Evolutionary conservation across 2,329 filamentous ascomycete species (phyloP), one percentile per base, ranked within the genome.

Genomic region (Trichoderma sp.): DNA sequence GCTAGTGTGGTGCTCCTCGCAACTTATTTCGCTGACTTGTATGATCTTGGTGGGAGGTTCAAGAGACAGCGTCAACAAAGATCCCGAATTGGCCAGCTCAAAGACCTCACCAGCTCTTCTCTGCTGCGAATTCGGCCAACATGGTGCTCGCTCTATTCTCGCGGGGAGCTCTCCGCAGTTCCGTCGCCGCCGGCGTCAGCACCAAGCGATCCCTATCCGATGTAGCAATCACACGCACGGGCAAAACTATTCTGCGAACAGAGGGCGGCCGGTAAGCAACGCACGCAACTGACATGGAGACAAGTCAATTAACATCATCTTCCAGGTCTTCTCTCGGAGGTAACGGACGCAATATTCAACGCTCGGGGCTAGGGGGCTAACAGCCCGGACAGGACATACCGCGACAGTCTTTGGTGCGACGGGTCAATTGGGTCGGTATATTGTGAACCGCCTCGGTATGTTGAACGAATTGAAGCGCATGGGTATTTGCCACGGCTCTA

Each of bases 321-420:
- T 73, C 89, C 72, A 95, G 93, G 76, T 94, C 91, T 72, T 92
- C 92, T 73, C 86, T 96, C 72, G 93, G 93, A 90, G 93, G 92
- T 96, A 89, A 89, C 75, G 77, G 71, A 61, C 63, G 70, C 63
- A 64, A 64, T 64, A 39, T 27, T 53, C 35, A 1, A 39, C 10
- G 10, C 56, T 45, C 37, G 64, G 57, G 58, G 70, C 68, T 68
- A 71, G 63, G 22, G 25, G 42, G 25, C 75, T 77, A 73, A 79
- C 71, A 67, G 68, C 70, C 69, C 60, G 64, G 69, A 73, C 80
- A 93, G 94, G 94, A 73, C 93, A 98, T 82, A 97, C 94, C 71
- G 94, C 92, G 70, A 99, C 95, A 68, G 94, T 99, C 75, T 99
- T 99, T 82, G 95, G 95, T 81, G 95, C 95, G 76, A 97, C 94